These are phyloP conservation scores for Talaromyces ruber DNA, from an alignment of 495 filamentous ascomycete genomes.

Conservation along the genomic window DNA sequence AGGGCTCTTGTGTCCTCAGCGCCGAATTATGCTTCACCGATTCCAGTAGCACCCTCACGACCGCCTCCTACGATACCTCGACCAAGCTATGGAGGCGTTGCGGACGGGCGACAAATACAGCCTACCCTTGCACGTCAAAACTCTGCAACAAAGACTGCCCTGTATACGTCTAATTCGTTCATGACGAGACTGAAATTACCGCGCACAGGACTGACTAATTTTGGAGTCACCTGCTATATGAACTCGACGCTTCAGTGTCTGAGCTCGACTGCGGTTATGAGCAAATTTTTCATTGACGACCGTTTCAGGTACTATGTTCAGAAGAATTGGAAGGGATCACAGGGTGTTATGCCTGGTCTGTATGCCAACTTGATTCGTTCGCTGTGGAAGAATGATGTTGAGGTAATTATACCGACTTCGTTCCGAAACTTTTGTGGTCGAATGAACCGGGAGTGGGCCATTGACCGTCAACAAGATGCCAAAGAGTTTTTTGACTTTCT, in stretches of 20 bases:
- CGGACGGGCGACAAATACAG: conserved; percentile 52
- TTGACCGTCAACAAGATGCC: conserved; percentile 65
- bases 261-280: conserved; percentile 63
- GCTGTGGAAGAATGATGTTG: conserved; percentile 61
- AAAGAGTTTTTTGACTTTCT: conserved; percentile 72
- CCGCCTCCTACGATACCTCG: conserved; percentile 82
- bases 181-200: conserved; percentile 45
- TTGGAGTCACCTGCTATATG: conserved; percentile 81
- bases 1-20: conserved; percentile 13
- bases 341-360: conserved; percentile 70
- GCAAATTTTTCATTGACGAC: conserved; percentile 54
- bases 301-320: conserved; percentile 48
- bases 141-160: conserved; percentile 35
- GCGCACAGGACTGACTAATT: conserved; percentile 70
- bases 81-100: conserved; percentile 81
- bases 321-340: conserved; percentile 61
- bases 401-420: conserved; percentile 47
- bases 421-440: conserved; percentile 50
- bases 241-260: conserved; percentile 81
- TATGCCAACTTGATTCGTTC: conserved; percentile 68
- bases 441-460: conserved; percentile 49
- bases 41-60: conserved; percentile 41
- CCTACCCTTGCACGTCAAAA: conserved; percentile 39
- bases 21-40: conserved; percentile 30
- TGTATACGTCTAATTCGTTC: conserved; percentile 33